Evolutionary conservation across 768 basidiomycete species (phyloP).

Genomic region (Panellus pusillus): DNA sequence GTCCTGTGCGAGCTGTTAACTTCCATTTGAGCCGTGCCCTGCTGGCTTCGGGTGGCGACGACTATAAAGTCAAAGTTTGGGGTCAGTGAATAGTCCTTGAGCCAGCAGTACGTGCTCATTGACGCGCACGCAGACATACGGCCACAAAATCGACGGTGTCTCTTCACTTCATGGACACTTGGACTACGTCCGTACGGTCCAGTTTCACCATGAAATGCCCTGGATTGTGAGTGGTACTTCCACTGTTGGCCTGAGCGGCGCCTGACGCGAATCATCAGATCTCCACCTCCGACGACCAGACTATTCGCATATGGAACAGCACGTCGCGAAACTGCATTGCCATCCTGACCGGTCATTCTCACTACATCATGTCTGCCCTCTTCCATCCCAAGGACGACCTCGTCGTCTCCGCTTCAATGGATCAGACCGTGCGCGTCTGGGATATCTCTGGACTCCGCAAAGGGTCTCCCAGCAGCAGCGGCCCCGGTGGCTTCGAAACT

Average conservation of each 20-base stretch:
- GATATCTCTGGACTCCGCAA: constrained; percentile 98
- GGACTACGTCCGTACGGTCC: constrained; percentile 96
- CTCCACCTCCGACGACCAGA: constrained; percentile 95
- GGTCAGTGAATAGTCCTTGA: constrained; percentile 50
- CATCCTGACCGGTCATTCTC: constrained; percentile 97
- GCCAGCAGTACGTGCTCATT: neutral
- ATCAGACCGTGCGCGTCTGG: constrained; percentile 99
- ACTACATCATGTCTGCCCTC: constrained; percentile 98
- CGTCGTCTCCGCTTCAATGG: constrained; percentile 97
- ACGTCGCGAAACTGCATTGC: constrained; percentile 97
- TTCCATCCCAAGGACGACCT: constrained; percentile 99
- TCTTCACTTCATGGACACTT: constrained; percentile 95
- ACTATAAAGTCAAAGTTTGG: constrained; percentile 99
- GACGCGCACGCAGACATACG: constrained; percentile 70
- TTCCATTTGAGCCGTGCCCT: constrained; percentile 95
- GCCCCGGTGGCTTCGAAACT: constrained; percentile 77
- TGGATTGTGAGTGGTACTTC: constrained; percentile 80
- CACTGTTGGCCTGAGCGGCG: neutral
- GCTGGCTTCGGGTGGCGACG: constrained; percentile 92
- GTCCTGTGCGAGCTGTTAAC: constrained; percentile 92
- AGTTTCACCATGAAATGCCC: constrained; percentile 98
- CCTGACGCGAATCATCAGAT: constrained; percentile 48
- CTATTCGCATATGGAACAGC: constrained; percentile 99
- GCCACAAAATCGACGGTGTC: constrained; percentile 84
- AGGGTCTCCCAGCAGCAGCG: constrained; percentile 58